These are phyloP conservation scores for Papiliotrema flavescens DNA, from an alignment of 1,284 basidiomycete species.

Conservation along the genomic window DNA sequence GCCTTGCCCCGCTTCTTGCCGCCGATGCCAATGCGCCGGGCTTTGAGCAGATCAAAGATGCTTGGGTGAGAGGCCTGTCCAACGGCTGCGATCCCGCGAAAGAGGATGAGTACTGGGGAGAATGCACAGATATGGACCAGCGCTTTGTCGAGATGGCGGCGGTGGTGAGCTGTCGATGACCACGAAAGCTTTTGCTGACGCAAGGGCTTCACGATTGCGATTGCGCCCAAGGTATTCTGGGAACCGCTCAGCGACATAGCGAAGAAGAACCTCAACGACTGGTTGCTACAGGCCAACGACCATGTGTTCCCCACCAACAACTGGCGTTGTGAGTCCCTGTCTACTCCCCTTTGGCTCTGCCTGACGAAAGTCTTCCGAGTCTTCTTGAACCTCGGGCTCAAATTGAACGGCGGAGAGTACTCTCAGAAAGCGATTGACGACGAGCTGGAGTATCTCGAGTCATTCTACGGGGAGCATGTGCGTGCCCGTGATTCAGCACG, in stretches of 20 bases:
- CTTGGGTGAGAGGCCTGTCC: constrained; percentile 17
- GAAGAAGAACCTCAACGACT: constrained; percentile 18
- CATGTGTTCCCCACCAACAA: constrained; percentile 24
- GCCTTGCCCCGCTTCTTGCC: constrained; percentile 16
- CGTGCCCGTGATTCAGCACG: too few relatives aligned
- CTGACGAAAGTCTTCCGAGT: constrained; percentile 25
- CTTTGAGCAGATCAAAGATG: constrained; percentile 10
- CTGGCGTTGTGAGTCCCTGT: constrained; percentile 28
- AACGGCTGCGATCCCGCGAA: constrained; percentile 12
- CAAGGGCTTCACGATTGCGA: constrained; percentile 20
- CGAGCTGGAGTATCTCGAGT: constrained; percentile 24
- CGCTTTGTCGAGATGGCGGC: constrained; percentile 32
- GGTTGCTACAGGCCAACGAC: constrained; percentile 20
- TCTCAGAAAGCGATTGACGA: constrained; percentile 22
- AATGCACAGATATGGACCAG: constrained; percentile 19
- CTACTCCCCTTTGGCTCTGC: neutral
- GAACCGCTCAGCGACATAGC: constrained; percentile 18
- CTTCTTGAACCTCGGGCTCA: constrained; percentile 26
- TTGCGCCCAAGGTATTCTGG: constrained; percentile 28
- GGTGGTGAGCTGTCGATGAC: constrained; percentile 15
- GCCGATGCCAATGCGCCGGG: constrained; percentile 12
- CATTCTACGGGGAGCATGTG: constrained; percentile 21
- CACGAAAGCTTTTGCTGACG: neutral
- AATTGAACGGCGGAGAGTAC: constrained; percentile 26
- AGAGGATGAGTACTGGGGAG: constrained; percentile 30